Evolutionary conservation across 768 basidiomycete genomes (phyloP), one percentile per base, ranked within the genome.

Genomic region (Sporobolomyces pararoseus): DNA sequence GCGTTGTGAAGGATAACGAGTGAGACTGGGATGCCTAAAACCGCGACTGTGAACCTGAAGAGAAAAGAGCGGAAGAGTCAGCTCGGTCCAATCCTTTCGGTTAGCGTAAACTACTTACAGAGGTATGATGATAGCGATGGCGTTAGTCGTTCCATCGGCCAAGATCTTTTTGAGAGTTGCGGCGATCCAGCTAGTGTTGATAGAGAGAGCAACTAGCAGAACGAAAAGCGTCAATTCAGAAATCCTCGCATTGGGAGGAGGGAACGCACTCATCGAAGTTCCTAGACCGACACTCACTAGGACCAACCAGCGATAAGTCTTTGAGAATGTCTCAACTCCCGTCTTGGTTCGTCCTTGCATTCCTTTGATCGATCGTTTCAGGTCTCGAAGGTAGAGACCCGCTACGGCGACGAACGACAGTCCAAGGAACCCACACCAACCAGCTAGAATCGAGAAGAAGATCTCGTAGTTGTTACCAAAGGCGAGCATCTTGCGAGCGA

Each of bases 311-410:
- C 32, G 4, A 27, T 6, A 61, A 7, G 59, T 61, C 31, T 23
- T 49, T 23, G 29, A 31, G 46, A 61, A 61, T 21, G 59, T 61
- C n/a, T 61, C 59, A 21, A 61, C 59, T 10, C 59, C 59, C 2
- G 59, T 61, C 21, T n/a, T 61, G 4, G 59, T 61, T 2, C 59
- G 46, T 31, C 59, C 59, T 31, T n/a, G 27, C 59, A 61, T 61
- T 4, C 17, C 16, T 19, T 27, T 4, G 46, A 61, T 61, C 46
- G 59, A 61, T 4, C 19, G 7, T 13, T n/a, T 61, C 5, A 61
- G 25, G 14, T 47, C 59, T 9, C 31, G 19, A 9, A 61, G 31
- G 59, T 61, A 61, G 29, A 34, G 44, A 35, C 27, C 50, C 31
- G 44, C 44, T 7, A 61, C 21, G 5, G 3, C 31, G 31, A 61